Evolutionary conservation across 2,329 filamentous ascomycete species (phyloP), one percentile per base, ranked within the genome.

Genomic region (Trichoderma sp.): DNA sequence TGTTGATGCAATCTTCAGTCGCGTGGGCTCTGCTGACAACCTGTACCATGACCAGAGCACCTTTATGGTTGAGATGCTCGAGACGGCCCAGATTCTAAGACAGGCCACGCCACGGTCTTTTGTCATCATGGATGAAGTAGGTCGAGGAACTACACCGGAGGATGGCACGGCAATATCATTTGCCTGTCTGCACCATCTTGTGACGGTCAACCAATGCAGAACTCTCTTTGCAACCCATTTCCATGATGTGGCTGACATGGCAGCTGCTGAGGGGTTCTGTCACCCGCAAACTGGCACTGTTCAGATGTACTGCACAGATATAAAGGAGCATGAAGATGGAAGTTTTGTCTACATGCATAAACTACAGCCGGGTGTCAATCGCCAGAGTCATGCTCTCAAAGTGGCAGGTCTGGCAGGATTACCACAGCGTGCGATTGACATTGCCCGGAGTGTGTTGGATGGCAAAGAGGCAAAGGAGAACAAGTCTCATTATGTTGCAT

Each of bases 1-100:
- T 52, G 93, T 97, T n/a, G 95, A 99, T 80, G 93, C 94, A 74
- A 90, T 99, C 64, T 98, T 97, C 82, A 95, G 91, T 76, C 92
- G 95, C 76, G 91, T 96, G 25, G 95, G 95, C 2, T 96, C 93
- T 1, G 95, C 94, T 2, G 96, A 99, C 78, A 94, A 97, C 76
- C 84, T 99, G n/a, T 97, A 92, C 81, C 88, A 89, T 60, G 92
- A 97, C 80, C 94, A 98, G 78, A 97, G 93, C 64, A 99, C 96
- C 0, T 99, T 99, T 79, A 98, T 99, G 95, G 93, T 98, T 1
- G 95, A 99, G 81, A 99, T 99, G 95, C 86, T 97, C 2, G 95
- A 99, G 80, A 97, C 95, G 22, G 94, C 94, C 2, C 86, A 91
- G 29, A 99, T 99, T 64, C 84, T 99, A 63, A 92, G 90, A 69